Evolutionary conservation across 73 alveolate species (phyloP), one percentile per base, ranked within the genome.

Genomic region (Paramecium tetraurelia): DNA sequence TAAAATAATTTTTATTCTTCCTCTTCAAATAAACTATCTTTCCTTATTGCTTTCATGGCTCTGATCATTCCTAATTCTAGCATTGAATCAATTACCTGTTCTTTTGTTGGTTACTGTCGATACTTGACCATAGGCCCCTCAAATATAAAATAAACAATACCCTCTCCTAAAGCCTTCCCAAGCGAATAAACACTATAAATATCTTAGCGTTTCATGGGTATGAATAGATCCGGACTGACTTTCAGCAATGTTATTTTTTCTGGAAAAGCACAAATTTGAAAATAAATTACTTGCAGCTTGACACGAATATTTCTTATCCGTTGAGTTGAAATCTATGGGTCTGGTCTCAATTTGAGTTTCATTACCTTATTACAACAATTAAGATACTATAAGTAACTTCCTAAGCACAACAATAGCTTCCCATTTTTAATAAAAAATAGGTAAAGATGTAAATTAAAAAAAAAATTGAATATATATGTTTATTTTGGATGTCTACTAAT

Each of bases 31-130:
- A 86, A 33, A 24, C 86, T 53, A 22, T 96, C 95, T 88, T 97
- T 96, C 68, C 71, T 85, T 97, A 97, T 97, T 88, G 96, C 98
- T 88, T 97, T 97, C 95, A 97, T 93, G 4, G 99, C 99, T 43
- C 92, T 95, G 22, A 90, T 86, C 31, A 72, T 90, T 89, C 95
- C 94, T 44, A 63, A 35, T 53, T 53, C 7, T 86, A 93, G 24
- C 1, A 46, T 43, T 29, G 20, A 16, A 11, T 9, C 31, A 18
- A 44, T 43, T 80, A 80, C 90, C 90, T 33, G 97, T 86, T 38
- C 71, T 92, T 93, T 93, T 95, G 88, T 96, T 76, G 53, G 92
- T 95, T 46, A 89, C 92, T 43, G 59, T 89, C 95, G 98, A 97
- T 11, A 97, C 99, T 84, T 93, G 43, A 20, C 98, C 98, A 72